Conservation (phyloP, 805 yeast genomes). For the Candida pseudofarinosa region DNA sequence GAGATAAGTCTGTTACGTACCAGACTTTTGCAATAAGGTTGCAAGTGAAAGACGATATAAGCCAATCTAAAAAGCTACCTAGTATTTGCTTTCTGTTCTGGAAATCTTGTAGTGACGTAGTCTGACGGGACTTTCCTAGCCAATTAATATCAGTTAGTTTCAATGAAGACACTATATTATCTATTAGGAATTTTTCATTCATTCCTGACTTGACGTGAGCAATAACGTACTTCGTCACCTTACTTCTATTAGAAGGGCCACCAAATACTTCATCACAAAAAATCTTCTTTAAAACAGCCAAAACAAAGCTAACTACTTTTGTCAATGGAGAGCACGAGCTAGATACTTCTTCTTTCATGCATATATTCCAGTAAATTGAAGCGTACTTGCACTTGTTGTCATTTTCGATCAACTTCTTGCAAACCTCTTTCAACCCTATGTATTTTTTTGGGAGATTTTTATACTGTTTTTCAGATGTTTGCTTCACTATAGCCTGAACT, state of each 20-base stretch:
- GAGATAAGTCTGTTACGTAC: slow-evolving; percentile 54
- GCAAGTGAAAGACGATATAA: slow-evolving; percentile 44
- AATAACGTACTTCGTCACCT: slow-evolving; percentile 34
- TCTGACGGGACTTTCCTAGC: slow-evolving; percentile 38
- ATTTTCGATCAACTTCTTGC: slow-evolving; percentile 21
- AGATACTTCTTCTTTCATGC: slow-evolving; percentile 25
- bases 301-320: slow-evolving; percentile 40
- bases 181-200: slow-evolving; percentile 30
- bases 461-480: not conserved
- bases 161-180: slow-evolving; percentile 30
- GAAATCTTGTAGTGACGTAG: slow-evolving; percentile 40
- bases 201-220: slow-evolving; percentile 33
- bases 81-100: slow-evolving; percentile 33
- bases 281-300: slow-evolving; percentile 41
- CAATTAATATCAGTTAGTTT: slow-evolving; percentile 48
- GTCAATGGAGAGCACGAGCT: slow-evolving; percentile 25
- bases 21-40: slow-evolving; percentile 52
- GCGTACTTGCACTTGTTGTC: slow-evolving; percentile 34
- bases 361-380: slow-evolving; percentile 31
- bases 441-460: slow-evolving; percentile 16
- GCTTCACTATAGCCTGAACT: slow-evolving; percentile 2
- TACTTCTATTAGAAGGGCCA: slow-evolving; percentile 40
- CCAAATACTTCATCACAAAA: slow-evolving; percentile 57
- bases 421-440: slow-evolving; percentile 13
- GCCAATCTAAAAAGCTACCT: slow-evolving; percentile 52